Evolutionary conservation across 345 rosid species (phyloP).

Genomic region (Isatis tinctoria): DNA sequence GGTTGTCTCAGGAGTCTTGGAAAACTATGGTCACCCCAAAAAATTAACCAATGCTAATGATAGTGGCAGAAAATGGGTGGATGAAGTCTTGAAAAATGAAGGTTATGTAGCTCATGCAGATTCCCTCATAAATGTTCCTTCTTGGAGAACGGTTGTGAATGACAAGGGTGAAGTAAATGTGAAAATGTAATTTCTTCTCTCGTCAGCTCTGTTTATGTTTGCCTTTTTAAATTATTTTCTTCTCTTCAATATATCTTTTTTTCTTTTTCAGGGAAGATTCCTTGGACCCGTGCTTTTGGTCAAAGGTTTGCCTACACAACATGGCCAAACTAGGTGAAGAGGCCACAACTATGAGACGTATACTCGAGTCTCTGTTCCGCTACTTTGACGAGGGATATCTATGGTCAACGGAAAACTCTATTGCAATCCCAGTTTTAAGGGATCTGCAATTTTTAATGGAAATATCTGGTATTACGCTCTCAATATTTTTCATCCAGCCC

Average conservation of each 20-base stretch:
- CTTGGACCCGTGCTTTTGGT: constrained; percentile 84
- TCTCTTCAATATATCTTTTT: neutral
- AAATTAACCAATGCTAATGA: constrained; percentile 39
- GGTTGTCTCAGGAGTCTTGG: constrained; percentile 88
- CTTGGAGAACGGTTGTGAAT: constrained; percentile 71
- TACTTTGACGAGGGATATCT: constrained; percentile 64
- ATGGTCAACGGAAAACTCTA: constrained; percentile 78
- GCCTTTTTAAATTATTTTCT: neutral
- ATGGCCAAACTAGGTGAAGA: constrained; percentile 95
- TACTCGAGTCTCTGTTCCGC: constrained; percentile 88
- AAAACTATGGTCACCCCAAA: constrained; percentile 60
- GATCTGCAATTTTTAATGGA: constrained; percentile 90
- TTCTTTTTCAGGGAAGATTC: constrained; percentile 61
- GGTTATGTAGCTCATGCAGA: constrained; percentile 53
- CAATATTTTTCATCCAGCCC: neutral
- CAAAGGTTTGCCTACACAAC: constrained; percentile 83
- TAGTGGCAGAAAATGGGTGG: constrained; percentile 58
- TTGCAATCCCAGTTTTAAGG: constrained; percentile 76
- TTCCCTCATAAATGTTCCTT: constrained; percentile 46
- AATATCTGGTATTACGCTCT: constrained; percentile 51
- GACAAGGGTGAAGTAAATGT: constrained; percentile 71
- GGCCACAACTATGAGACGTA: constrained; percentile 81
- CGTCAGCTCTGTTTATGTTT: neutral
- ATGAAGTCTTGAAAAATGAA: constrained; percentile 72
- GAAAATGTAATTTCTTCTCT: constrained; percentile 49